Base-by-base conservation (phyloP, 495 filamentous ascomycete species). In the Penicillium tannophilum region DNA sequence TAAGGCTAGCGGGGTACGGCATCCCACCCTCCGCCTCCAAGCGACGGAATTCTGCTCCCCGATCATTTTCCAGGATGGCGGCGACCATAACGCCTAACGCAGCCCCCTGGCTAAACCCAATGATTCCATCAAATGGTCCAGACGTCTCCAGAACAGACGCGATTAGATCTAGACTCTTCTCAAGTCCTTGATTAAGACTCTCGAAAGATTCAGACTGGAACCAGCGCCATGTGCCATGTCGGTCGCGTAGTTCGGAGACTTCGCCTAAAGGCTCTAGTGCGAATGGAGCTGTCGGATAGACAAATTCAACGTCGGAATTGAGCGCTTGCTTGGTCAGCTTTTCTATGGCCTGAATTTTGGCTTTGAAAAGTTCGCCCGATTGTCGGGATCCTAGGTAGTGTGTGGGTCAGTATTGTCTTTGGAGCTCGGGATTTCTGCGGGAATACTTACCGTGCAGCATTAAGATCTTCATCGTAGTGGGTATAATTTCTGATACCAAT, bases 111-210 rank as follows among this genome's bases (percentile, higher is more conserved):
- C 67, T 72, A 46, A 71, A 77, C n/a, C 60, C 72, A 20, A 77
- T 54, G 11, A 77, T 53, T 0, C 72, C 74, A 51, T 77, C 74
- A 45, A 69, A 77, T 1, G 74, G 72, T 7, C 71, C 74, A 35
- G 66, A 68, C 7, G 59, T 24, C 12, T 52, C 30, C 23, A 68
- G 48, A 24, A 55, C 17, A 30, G 42, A 41, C 1, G 20, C 57
- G 14, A 54, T 60, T 12, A 31, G 23, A 6, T 28, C n/a, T n/a
- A 60, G 23, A 41, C 28, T 28, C 14, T 5, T 17, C 8, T 49
- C 44, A 35, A 60, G 31, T 5, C 44, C 44, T 9, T 30, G 44
- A 31, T 49, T 49, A 4, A 49, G 2, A 19, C n/a, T 52, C 3
- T 60, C 57, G n/a, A 55, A 17, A 2, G 51, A 17, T n/a, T 55